phyloP scores from a whole-genome alignment of 345 rosid genomes.

The Clarkia xantiana region DNA sequence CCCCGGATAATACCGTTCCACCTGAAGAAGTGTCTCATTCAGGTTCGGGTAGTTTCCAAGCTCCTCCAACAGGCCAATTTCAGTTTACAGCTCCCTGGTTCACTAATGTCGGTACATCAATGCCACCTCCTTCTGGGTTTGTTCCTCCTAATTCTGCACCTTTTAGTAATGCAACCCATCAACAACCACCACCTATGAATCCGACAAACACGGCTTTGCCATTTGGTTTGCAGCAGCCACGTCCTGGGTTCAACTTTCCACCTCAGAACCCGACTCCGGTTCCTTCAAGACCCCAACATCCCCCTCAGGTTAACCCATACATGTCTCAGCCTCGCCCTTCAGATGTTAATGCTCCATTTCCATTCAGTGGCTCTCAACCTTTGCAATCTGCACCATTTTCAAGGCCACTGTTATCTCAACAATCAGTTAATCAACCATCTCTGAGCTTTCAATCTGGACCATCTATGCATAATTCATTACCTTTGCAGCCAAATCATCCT shows the following conservation, averaged over 20 bases:
- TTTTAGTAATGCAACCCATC: background rate
- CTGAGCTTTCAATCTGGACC: conserved; percentile 8
- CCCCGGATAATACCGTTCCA: no score
- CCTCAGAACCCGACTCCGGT: conserved; percentile 24
- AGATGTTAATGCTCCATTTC: conserved; percentile 20
- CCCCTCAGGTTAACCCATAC: conserved; percentile 21
- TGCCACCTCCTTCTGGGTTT: conserved; percentile 9
- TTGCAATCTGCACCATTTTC: conserved; percentile 27
- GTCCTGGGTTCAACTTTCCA: conserved; percentile 21
- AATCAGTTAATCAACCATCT: conserved; percentile 7
- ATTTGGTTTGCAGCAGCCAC: conserved; percentile 33
- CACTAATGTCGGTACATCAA: conserved; percentile 10
- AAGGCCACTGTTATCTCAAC: conserved; percentile 32
- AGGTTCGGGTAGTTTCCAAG: conserved; percentile 16
- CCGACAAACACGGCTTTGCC: conserved; percentile 20
- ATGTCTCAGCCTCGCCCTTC: conserved; percentile 22
- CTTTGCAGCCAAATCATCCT: conserved; percentile 20
- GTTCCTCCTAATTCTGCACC: conserved; percentile 5
- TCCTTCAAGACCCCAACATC: conserved; percentile 17
- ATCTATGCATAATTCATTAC: conserved; percentile 15
- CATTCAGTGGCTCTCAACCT: conserved; percentile 23
- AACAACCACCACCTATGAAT: conserved; percentile 18
- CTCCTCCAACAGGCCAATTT: conserved; percentile 35
- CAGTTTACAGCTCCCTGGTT: conserved; percentile 36
- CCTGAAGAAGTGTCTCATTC: conserved; percentile 21